Conservation (phyloP, 192 early-diverging fungal genomes). For the Chytriomyces confervae region DNA sequence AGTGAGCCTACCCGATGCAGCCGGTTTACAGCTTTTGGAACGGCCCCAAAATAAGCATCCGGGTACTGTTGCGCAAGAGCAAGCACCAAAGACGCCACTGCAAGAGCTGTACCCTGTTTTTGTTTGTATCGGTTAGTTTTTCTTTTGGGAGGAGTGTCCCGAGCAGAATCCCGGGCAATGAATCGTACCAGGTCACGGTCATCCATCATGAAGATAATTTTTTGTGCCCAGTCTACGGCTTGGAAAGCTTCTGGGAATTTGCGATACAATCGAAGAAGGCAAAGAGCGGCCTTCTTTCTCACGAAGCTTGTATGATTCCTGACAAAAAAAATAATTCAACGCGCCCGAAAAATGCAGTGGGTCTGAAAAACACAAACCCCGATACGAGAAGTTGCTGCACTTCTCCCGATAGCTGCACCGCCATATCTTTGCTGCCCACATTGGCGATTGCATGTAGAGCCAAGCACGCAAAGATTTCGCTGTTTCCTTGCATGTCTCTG, state of each 20-base stretch:
- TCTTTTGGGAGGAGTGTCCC: conserved; percentile 4
- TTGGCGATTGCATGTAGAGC: conserved; percentile 98
- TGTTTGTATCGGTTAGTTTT: neutral
- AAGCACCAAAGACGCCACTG: conserved; percentile 83
- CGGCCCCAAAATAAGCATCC: conserved; percentile 76
- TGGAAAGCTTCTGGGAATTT: conserved; percentile 89
- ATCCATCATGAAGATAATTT: conserved; percentile 82
- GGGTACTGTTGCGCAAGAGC: conserved; percentile 91
- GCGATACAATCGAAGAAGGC: conserved; percentile 85
- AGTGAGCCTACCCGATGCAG: conserved; percentile 71
- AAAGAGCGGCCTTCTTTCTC: conserved; percentile 96
- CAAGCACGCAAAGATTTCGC: conserved; percentile 86
- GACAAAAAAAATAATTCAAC: neutral
- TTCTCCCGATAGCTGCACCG: conserved; percentile 80
- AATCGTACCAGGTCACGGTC: conserved; percentile 73
- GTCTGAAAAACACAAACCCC: conserved; percentile 55
- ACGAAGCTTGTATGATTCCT: conserved; percentile 70
- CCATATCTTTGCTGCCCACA: conserved; percentile 90
- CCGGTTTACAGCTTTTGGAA: conserved; percentile 77
- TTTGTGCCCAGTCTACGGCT: conserved; percentile 84
- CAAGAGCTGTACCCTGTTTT: conserved; percentile 78
- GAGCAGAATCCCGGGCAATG: neutral
- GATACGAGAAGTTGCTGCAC: conserved; percentile 85
- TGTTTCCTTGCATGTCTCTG: conserved; percentile 84
- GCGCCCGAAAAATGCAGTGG: conserved; percentile 6